phyloP scores from a whole-genome alignment of 495 filamentous ascomycete species.

The Aspergillus ostianus region DNA sequence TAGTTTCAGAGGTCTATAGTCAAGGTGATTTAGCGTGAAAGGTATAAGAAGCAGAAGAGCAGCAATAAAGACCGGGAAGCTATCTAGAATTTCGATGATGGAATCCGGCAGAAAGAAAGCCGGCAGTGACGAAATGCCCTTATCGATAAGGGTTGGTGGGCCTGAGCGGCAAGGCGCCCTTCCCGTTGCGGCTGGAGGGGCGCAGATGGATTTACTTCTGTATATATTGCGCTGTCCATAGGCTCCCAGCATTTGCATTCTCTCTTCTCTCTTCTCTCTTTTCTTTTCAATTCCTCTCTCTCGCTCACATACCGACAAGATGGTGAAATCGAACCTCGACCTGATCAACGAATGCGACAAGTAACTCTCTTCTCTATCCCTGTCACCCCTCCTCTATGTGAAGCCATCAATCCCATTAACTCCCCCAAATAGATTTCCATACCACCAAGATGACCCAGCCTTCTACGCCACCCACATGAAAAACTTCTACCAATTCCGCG shows the following conservation, averaged over 20 bases:
- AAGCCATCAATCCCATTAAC: background rate
- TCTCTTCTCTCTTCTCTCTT: no score
- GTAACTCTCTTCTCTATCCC: constrained; percentile 36
- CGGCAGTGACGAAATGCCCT: constrained; percentile 29
- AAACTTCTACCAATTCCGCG: constrained; percentile 55
- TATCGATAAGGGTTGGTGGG: constrained; percentile 29
- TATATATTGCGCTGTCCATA: background rate
- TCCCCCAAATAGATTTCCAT: constrained; percentile 58
- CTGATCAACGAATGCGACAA: constrained; percentile 61
- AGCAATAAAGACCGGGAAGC: background rate
- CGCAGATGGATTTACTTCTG: background rate
- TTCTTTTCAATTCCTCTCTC: no score
- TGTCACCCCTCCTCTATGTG: background rate
- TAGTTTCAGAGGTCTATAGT: background rate
- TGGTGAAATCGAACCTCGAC: constrained; percentile 53
- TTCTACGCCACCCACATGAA: constrained; percentile 47
- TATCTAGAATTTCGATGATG: constrained; percentile 21
- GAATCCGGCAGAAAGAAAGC: constrained; percentile 23
- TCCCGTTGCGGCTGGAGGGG: background rate
- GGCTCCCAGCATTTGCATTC: background rate
- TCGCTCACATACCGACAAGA: constrained; percentile 15
- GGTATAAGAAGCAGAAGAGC: background rate
- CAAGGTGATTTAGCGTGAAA: no score
- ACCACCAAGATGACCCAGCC: constrained; percentile 54
- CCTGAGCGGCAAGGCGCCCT: background rate